Percentiles rank a stretch among this genome's conserved stretches.
These are phyloP conservation scores for Vigna reflexopilosa DNA, from an alignment of 306 rosid species.

Conservation along the genomic window DNA sequence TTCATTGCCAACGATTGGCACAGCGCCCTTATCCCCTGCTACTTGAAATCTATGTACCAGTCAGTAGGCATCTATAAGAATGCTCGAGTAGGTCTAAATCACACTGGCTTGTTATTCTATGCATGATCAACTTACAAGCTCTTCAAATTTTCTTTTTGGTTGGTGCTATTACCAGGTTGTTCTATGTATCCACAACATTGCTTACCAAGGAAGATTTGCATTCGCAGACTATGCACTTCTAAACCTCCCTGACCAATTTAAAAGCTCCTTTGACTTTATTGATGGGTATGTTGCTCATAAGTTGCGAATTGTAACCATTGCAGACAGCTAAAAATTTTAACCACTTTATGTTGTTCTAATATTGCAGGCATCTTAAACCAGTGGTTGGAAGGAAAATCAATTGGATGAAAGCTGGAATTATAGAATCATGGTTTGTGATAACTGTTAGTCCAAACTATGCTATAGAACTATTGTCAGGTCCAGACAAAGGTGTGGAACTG, in stretches of 20 bases:
- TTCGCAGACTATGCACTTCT: constrained; percentile 62
- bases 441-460: constrained; percentile 89
- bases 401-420: constrained; percentile 82
- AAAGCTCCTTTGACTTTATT: constrained; percentile 79
- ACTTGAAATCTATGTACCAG: constrained; percentile 69
- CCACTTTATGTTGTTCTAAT: constrained; percentile 16
- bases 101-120: neutral
- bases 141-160: constrained; percentile 21
- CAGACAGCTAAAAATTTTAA: neutral
- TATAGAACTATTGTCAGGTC: constrained; percentile 64
- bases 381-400: constrained; percentile 76
- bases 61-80: constrained; percentile 59
- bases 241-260: constrained; percentile 65
- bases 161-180: constrained; percentile 57
- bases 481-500: constrained; percentile 75
- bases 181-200: constrained; percentile 86
- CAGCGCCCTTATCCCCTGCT: constrained; percentile 75
- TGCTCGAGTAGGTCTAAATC: constrained; percentile 62
- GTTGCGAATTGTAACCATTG: neutral
- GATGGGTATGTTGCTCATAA: constrained; percentile 65
- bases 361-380: constrained; percentile 66
- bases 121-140: constrained; percentile 16
- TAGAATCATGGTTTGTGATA: constrained; percentile 64
- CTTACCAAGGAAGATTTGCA: constrained; percentile 84
- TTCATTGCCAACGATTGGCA: constrained; percentile 89